phyloP scores from a whole-genome alignment of 176 grass and related monocot species.

The Triticum urartu region DNA sequence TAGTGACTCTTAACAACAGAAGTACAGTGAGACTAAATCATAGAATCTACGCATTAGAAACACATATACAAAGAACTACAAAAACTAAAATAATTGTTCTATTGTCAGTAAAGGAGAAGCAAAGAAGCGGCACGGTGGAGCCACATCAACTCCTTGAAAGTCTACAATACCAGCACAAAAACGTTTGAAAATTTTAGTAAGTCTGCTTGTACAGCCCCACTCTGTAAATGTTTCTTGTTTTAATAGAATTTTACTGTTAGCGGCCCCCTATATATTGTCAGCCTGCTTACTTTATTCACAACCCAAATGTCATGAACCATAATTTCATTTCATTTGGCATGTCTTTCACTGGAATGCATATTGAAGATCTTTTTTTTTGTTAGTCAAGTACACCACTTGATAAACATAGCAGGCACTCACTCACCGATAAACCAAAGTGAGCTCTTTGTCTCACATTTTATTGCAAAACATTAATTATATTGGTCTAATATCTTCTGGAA shows the following conservation, averaged over 20 bases:
- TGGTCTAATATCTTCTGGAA: not conserved
- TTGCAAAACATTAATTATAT: conserved; percentile 23
- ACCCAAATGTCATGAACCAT: not conserved
- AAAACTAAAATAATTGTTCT: not conserved
- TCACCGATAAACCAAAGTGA: conserved; percentile 13
- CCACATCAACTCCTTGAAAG: not conserved
- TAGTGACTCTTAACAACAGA: not conserved
- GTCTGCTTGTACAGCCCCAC: not conserved
- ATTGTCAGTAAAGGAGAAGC: not conserved
- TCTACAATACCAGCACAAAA: not conserved
- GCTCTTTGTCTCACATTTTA: not conserved
- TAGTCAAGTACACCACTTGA: conserved; percentile 16
- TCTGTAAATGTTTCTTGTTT: not conserved
- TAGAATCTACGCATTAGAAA: not conserved
- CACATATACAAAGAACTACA: not conserved
- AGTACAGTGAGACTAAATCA: not conserved
- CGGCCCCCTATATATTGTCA: not conserved
- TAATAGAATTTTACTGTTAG: not conserved
- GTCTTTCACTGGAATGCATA: not conserved
- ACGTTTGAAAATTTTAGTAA: not conserved
- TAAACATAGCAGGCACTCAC: not conserved
- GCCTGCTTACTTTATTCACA: not conserved
- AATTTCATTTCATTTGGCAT: conserved; percentile 15
- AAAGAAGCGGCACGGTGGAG: not conserved
- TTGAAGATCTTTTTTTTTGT: not conserved